Base-by-base conservation (phyloP, 192 early-diverging fungal species). In the Kickxella alabastrina region DNA sequence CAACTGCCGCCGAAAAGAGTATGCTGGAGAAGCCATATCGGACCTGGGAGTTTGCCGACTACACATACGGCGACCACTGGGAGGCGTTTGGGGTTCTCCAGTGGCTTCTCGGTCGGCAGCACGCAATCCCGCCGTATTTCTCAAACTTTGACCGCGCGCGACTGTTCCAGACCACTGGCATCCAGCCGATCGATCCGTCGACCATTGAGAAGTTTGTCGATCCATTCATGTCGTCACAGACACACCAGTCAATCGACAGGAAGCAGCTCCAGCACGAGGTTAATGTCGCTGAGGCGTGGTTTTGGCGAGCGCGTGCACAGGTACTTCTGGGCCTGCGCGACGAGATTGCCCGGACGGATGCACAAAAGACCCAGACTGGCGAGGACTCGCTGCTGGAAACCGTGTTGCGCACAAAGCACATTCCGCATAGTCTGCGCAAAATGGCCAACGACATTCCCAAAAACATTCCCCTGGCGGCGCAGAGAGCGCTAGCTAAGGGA, bases 261-360 rank as follows among this genome's bases (percentile, higher is more conserved):
- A 54, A 62, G 29, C 60, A 65, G 41, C 50, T 64, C 10, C 73
- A 74, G 53, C 49, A 42, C 14, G 57, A 54, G 15, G 49, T 85
- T 6, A 65, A 75, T 47, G 45, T 36, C 3, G 59, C 81, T 8
- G 83, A 85, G 59, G 83, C 81, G 12, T 85, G 83, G 83, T 62
- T 76, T 37, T 85, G 83, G 83, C 54, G 83, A 18, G 75, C 79
- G 7, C 58, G 72, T 1, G 80, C 81, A 6, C 83, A 85, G 54
- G 62, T 70, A 1, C 67, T 85, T n/a, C 52, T 83, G 36, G 67
- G 71, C 12, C 47, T 82, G 48, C 71, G 64, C 13, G 60, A 58
- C 24, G 67, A 79, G 40, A 64, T 77, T 18, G 62, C 51, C 5
- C 47, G 59, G 7, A 56, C 74, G 13, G 26, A 53, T 10, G 21